Evolutionary conservation across 495 filamentous ascomycete species (phyloP).

Genomic region (Apiosordaria backusii): DNA sequence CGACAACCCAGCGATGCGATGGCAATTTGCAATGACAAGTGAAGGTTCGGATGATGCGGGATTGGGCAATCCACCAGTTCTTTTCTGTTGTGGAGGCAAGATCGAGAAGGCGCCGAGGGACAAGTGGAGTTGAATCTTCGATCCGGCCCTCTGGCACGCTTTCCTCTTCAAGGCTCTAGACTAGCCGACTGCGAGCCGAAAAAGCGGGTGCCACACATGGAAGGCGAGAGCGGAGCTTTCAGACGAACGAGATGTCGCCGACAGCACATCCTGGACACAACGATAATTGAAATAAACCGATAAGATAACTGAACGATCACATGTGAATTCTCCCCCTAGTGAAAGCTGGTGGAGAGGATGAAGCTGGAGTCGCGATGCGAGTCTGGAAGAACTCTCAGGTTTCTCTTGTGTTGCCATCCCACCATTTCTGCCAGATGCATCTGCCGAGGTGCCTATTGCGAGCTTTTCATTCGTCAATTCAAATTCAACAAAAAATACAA

Average conservation of each 20-base stretch:
- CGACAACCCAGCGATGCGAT: background rate
- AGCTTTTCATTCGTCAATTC: slow-evolving; percentile 17
- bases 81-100: background rate
- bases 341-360: background rate
- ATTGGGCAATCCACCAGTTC: background rate
- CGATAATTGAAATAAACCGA: background rate
- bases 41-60: slow-evolving; percentile 4
- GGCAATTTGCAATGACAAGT: slow-evolving; percentile 4
- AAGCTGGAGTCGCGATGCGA: slow-evolving; percentile 7
- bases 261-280: background rate
- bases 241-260: background rate
- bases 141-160: background rate
- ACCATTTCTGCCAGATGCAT: background rate
- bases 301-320: slow-evolving; percentile 1
- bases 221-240: slow-evolving; percentile 4
- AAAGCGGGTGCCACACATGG: background rate
- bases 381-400: background rate
- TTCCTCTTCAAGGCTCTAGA: slow-evolving; percentile 1
- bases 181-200: slow-evolving; percentile 8
- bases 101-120: background rate
- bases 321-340: slow-evolving; percentile 7
- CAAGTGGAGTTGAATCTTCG: background rate
- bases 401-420: slow-evolving; percentile 1
- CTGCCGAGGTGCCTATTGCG: slow-evolving; percentile 14
- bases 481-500: slow-evolving; percentile 14